Conservation (phyloP, 306 rosid genomes). For the Heteromeles arbutifolia region DNA sequence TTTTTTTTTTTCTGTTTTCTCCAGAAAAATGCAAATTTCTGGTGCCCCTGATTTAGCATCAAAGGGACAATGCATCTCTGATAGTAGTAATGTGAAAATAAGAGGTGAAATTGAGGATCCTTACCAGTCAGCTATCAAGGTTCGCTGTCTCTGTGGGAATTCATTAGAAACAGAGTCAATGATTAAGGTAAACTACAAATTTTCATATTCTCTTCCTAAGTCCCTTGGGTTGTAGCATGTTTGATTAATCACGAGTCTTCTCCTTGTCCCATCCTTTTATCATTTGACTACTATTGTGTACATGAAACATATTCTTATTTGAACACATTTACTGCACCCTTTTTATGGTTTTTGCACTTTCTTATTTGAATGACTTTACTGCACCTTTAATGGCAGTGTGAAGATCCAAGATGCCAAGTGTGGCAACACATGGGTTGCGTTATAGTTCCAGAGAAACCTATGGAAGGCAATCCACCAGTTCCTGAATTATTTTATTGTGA, state of each 20-base stretch:
- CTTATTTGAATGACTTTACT: background rate
- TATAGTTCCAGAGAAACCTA: constrained; percentile 79
- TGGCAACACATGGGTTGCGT: constrained; percentile 96
- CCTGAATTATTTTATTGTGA: constrained; percentile 85
- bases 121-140: constrained; percentile 54
- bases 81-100: constrained; percentile 68
- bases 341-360: background rate
- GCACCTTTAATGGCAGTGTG: constrained; percentile 65
- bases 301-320: background rate
- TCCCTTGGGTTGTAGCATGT: background rate
- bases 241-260: background rate
- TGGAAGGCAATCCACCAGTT: constrained; percentile 56
- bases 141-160: constrained; percentile 90
- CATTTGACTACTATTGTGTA: background rate
- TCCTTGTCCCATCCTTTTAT: background rate
- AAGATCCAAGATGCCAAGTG: constrained; percentile 72
- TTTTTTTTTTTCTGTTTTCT: constrained; percentile 9
- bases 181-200: constrained; percentile 55
- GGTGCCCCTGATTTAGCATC: constrained; percentile 92
- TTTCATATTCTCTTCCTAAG: background rate
- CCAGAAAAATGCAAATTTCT: constrained; percentile 93
- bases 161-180: constrained; percentile 68
- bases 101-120: constrained; percentile 80
- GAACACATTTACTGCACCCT: background rate
- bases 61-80: constrained; percentile 73